Evolutionary conservation across 2,329 filamentous ascomycete species (phyloP).

Genomic region (Fusarium brachygibbosum): DNA sequence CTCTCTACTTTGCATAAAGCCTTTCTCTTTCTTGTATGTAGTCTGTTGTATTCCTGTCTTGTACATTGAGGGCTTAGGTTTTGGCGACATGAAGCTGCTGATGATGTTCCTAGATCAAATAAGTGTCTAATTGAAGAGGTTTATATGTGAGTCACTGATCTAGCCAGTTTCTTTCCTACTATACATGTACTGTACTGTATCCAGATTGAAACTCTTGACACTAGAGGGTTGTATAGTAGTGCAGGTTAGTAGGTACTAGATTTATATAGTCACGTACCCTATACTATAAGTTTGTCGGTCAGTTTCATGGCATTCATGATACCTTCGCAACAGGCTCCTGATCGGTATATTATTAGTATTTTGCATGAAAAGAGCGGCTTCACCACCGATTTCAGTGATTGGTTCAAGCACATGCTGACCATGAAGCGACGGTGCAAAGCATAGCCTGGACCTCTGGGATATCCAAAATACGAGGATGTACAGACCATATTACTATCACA

Average conservation of each 20-base stretch:
- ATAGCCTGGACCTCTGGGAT: not conserved
- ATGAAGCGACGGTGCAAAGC: constrained; percentile 23
- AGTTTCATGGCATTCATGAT: not conserved
- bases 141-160: no score
- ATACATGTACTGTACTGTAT: not conserved
- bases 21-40: no score
- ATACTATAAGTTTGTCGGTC: not conserved
- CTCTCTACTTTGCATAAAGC: no score
- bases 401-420: not conserved
- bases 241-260: no score
- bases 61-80: no score
- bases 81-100: no score
- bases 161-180: no score
- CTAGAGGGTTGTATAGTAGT: not conserved
- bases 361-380: not conserved
- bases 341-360: not conserved
- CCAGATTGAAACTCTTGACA: not conserved
- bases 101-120: no score
- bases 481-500: constrained; percentile 15
- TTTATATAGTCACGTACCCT: not conserved
- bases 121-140: no score
- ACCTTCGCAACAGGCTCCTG: no score
- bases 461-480: constrained; percentile 1
- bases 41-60: no score
- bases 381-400: not conserved